Evolutionary conservation across 2,329 filamentous ascomycete species (phyloP).

Genomic region (Aspergillus fischeri): DNA sequence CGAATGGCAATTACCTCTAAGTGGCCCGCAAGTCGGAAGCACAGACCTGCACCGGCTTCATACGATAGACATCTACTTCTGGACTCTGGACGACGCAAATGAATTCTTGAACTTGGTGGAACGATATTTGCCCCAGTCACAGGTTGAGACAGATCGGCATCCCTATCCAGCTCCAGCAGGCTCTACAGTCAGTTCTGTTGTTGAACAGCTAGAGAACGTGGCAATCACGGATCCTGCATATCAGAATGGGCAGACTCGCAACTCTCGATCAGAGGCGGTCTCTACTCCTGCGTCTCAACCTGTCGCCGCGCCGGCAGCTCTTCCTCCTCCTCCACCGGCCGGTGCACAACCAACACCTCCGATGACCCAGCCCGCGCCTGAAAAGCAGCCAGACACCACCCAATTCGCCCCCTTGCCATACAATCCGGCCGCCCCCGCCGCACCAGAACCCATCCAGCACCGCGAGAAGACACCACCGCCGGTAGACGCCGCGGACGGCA

Average conservation of each 20-base stretch:
- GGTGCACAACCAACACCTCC: slow-evolving; percentile 14
- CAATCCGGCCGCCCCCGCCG: slow-evolving; percentile 62
- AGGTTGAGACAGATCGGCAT: slow-evolving; percentile 49
- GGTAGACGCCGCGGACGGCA: slow-evolving; percentile 49
- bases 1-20: slow-evolving; percentile 56
- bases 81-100: slow-evolving; percentile 56
- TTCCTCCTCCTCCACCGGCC: slow-evolving; percentile 26
- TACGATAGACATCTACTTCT: slow-evolving; percentile 61
- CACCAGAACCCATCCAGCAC: slow-evolving; percentile 60
- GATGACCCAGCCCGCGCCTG: slow-evolving; percentile 10
- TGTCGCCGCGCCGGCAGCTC: slow-evolving; percentile 16
- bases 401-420: slow-evolving; percentile 55
- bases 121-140: slow-evolving; percentile 31
- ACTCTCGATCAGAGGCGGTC: slow-evolving; percentile 31
- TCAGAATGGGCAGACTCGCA: slow-evolving; percentile 41
- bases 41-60: slow-evolving; percentile 53
- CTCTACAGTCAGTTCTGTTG: slow-evolving; percentile 53
- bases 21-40: slow-evolving; percentile 50
- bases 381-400: slow-evolving; percentile 26
- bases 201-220: slow-evolving; percentile 60
- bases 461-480: slow-evolving; percentile 66
- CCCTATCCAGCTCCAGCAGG: slow-evolving; percentile 34
- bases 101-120: slow-evolving; percentile 48
- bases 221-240: slow-evolving; percentile 53
- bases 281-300: slow-evolving; percentile 17